These are phyloP conservation scores for Erythrobasidium yunnanense DNA, from an alignment of 768 basidiomycete species.

Conservation along the genomic window DNA sequence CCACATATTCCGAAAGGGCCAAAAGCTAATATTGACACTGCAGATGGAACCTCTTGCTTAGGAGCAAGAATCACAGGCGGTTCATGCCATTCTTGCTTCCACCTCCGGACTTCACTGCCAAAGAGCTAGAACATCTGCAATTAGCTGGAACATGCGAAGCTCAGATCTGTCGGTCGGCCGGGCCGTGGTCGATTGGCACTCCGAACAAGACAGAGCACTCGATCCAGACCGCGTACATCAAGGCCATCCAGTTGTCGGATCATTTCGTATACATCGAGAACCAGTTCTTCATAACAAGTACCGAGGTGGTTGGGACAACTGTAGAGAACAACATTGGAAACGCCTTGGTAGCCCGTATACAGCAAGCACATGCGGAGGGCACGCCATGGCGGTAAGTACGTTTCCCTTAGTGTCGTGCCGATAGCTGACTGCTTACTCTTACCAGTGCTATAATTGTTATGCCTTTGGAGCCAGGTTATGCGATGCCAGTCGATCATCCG, in stretches of 20 bases:
- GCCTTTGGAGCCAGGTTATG: slow-evolving; percentile 80
- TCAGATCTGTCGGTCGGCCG: slow-evolving; percentile 89
- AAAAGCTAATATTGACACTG: neutral
- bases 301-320: slow-evolving; percentile 67
- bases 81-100: slow-evolving; percentile 87
- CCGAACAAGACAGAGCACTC: slow-evolving; percentile 72
- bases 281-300: slow-evolving; percentile 50
- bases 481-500: slow-evolving; percentile 66
- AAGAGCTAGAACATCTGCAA: slow-evolving; percentile 64
- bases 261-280: slow-evolving; percentile 90
- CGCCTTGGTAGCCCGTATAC: slow-evolving; percentile 79
- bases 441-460: slow-evolving; percentile 71
- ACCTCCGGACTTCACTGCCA: slow-evolving; percentile 76
- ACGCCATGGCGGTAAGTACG: slow-evolving; percentile 58
- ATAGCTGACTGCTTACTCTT: neutral
- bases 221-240: slow-evolving; percentile 85
- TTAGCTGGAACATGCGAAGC: slow-evolving; percentile 93
- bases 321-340: slow-evolving; percentile 92
- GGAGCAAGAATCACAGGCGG: slow-evolving; percentile 91
- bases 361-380: slow-evolving; percentile 67
- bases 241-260: slow-evolving; percentile 87
- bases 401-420: neutral
- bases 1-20: neutral
- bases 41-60: slow-evolving; percentile 86
- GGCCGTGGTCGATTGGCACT: slow-evolving; percentile 94